Percentiles rank a stretch among this genome's conserved stretches.
Evolutionary conservation across 805 yeast species (phyloP).

Genomic region (Suhomyces sp.): DNA sequence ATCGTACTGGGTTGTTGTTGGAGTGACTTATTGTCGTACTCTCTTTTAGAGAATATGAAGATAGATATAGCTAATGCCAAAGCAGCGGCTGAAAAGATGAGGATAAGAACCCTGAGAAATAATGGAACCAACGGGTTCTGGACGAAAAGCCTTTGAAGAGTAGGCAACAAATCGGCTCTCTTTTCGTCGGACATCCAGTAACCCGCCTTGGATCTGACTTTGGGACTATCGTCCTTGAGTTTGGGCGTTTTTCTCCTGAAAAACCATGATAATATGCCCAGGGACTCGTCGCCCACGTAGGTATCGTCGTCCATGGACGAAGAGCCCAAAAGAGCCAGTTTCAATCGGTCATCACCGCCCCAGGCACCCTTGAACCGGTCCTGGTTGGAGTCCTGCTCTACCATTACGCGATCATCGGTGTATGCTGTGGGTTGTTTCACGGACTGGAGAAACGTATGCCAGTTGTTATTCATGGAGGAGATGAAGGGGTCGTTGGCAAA

Average conservation of each 20-base stretch:
- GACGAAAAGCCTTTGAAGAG: slow-evolving; percentile 56
- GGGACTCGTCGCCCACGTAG: slow-evolving; percentile 11
- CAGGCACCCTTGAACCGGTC: slow-evolving; percentile 52
- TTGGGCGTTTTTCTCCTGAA: not conserved
- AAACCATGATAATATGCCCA: not conserved
- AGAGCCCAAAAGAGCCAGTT: slow-evolving; percentile 47
- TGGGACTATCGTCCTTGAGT: slow-evolving; percentile 6
- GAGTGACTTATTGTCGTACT: slow-evolving; percentile 38
- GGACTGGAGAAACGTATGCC: slow-evolving; percentile 51
- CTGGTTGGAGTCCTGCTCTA: slow-evolving; percentile 16
- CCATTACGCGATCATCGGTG: slow-evolving; percentile 25
- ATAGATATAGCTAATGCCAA: slow-evolving; percentile 70
- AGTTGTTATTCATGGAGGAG: slow-evolving; percentile 42
- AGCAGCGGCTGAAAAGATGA: slow-evolving; percentile 60
- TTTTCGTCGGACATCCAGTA: slow-evolving; percentile 69
- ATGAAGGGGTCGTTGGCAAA: slow-evolving; percentile 41
- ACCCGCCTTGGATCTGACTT: slow-evolving; percentile 54
- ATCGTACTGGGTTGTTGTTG: slow-evolving; percentile 85
- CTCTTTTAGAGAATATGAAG: slow-evolving; percentile 37
- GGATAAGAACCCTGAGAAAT: slow-evolving; percentile 54
- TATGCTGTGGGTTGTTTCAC: slow-evolving; percentile 45
- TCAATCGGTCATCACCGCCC: slow-evolving; percentile 71
- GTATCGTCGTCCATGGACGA: slow-evolving; percentile 31
- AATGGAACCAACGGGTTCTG: slow-evolving; percentile 82
- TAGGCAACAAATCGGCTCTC: slow-evolving; percentile 63